Percentiles rank a stretch among this genome's conserved stretches.
These are phyloP conservation scores for Pseudopyrenochaeta lycopersici DNA, from an alignment of 2,329 filamentous ascomycete species.

Conservation along the genomic window DNA sequence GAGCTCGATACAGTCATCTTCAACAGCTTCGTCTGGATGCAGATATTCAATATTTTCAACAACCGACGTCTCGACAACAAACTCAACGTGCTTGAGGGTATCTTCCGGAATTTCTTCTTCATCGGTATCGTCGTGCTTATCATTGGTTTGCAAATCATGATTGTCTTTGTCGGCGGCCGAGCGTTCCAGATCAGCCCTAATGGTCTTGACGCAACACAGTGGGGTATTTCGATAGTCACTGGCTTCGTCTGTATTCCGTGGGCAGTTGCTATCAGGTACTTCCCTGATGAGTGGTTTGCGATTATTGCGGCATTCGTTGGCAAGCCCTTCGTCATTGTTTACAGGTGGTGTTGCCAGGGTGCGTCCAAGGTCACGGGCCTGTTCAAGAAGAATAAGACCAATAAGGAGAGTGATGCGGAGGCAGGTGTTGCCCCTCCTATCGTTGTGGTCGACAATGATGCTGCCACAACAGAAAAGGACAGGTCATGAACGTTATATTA, in stretches of 20 bases:
- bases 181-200: constrained; percentile 63
- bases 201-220: constrained; percentile 65
- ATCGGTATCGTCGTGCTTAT: constrained; percentile 66
- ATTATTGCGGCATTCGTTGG: constrained; percentile 28
- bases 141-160: constrained; percentile 65
- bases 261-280: constrained; percentile 60
- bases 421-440: constrained; percentile 25
- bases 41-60: constrained; percentile 76
- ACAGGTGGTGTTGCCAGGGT: constrained; percentile 19
- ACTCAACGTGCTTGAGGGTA: constrained; percentile 68
- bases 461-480: neutral
- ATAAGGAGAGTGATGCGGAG: constrained; percentile 26
- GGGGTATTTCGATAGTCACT: constrained; percentile 63
- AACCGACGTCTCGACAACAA: constrained; percentile 70
- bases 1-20: constrained; percentile 70
- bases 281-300: constrained; percentile 57
- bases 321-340: constrained; percentile 31
- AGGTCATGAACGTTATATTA: neutral
- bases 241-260: constrained; percentile 63
- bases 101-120: constrained; percentile 67
- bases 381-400: constrained; percentile 25
- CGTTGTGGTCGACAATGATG: constrained; percentile 19
- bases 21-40: constrained; percentile 77
- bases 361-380: constrained; percentile 18
- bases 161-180: constrained; percentile 65